Evolutionary conservation across 768 basidiomycete species (phyloP).

Genomic region (Sarcodon aspratus): DNA sequence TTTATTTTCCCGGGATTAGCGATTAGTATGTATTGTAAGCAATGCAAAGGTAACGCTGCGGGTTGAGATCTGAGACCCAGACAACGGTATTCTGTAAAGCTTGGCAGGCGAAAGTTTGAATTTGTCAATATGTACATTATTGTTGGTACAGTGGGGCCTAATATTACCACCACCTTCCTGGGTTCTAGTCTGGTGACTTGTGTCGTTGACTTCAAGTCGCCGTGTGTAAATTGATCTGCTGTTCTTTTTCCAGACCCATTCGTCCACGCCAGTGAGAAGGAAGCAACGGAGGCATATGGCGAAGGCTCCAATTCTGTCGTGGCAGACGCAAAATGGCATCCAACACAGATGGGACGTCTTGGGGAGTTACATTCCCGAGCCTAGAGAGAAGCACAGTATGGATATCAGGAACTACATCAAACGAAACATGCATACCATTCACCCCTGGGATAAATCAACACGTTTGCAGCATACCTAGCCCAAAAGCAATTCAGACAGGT

Average conservation of each 20-base stretch:
- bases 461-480: constrained; percentile 54
- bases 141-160: no score
- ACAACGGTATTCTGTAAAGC: no score
- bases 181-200: no score
- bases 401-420: background rate
- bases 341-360: constrained; percentile 44
- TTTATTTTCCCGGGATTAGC: no score
- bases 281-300: constrained; percentile 24
- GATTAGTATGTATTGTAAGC: no score
- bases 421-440: constrained; percentile 43
- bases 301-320: constrained; percentile 7
- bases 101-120: no score
- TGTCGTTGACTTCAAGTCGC: no score
- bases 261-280: constrained; percentile 58
- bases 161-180: no score
- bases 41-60: no score
- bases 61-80: no score
- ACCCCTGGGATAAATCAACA: constrained; percentile 57
- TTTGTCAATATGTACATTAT: no score
- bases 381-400: constrained; percentile 20
- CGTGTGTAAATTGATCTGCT: constrained; percentile 31
- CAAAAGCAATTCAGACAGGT: background rate
- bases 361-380: constrained; percentile 49
- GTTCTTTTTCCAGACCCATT: constrained; percentile 51
- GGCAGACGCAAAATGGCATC: constrained; percentile 27